phyloP scores from a whole-genome alignment of 768 basidiomycete species.

The Pleurotus citrinopileatus region DNA sequence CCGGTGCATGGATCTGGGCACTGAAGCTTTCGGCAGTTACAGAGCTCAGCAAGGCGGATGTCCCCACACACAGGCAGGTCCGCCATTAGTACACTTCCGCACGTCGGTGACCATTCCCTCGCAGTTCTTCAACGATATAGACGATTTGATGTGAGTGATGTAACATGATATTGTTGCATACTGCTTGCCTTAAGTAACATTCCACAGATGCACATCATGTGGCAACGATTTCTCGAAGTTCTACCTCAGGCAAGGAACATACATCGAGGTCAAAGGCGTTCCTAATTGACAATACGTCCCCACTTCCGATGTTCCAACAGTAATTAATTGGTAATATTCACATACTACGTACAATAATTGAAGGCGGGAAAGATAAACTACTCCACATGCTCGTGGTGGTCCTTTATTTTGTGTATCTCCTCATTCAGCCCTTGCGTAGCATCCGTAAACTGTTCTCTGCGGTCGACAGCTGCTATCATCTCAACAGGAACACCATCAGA shows the following conservation, averaged over 20 bases:
- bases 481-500: slow-evolving; percentile 62
- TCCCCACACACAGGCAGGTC: slow-evolving; percentile 3
- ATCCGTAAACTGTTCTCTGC: slow-evolving; percentile 53
- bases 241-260: slow-evolving; percentile 7
- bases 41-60: slow-evolving; percentile 9
- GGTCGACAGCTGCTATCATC: slow-evolving; percentile 59
- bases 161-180: background rate
- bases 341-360: slow-evolving; percentile 19
- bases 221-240: slow-evolving; percentile 8
- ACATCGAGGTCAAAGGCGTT: slow-evolving; percentile 9
- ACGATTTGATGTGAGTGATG: background rate
- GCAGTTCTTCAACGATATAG: slow-evolving; percentile 10
- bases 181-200: background rate
- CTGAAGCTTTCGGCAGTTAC: slow-evolving; percentile 9
- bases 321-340: slow-evolving; percentile 1
- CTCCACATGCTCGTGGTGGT: slow-evolving; percentile 15
- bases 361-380: slow-evolving; percentile 10
- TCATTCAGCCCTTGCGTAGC: slow-evolving; percentile 68
- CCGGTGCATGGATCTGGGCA: slow-evolving; percentile 9
- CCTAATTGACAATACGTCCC: background rate
- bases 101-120: background rate
- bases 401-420: slow-evolving; percentile 46
- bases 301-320: background rate
- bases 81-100: background rate
- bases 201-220: slow-evolving; percentile 5